A percentile compares a stretch with the other conserved stretches of the same genome.
phyloP scores from a whole-genome alignment of 495 filamentous ascomycete species.

The Aspergillus taichungensis region DNA sequence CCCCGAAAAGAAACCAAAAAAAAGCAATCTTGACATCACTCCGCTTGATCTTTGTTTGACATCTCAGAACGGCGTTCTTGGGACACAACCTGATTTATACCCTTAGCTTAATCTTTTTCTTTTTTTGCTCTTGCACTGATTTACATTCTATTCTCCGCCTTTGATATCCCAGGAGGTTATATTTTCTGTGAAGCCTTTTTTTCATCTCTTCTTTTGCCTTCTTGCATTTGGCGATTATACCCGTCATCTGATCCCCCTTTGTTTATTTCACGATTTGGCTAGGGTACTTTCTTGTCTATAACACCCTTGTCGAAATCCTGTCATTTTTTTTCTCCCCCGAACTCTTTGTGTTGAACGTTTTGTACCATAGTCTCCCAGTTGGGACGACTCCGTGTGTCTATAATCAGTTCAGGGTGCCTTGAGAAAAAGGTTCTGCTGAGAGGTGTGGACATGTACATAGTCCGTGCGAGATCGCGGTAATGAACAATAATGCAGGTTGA shows the following conservation, averaged over 20 bases:
- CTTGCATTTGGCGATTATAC: too few species aligned
- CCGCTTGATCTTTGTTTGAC: conserved; percentile 5
- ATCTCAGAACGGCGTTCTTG: conserved; percentile 26
- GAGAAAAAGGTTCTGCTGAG: conserved; percentile 8
- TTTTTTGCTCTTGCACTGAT: conserved; percentile 5
- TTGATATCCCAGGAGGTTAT: conserved; percentile 6
- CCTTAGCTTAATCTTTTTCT: conserved; percentile 26
- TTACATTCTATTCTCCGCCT: conserved; percentile 3
- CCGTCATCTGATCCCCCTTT: too few species aligned
- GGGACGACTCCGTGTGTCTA: conserved; percentile 2
- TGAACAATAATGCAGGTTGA: conserved; percentile 13
- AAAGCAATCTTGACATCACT: background rate
- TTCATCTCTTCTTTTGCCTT: background rate
- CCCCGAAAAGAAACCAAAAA: conserved; percentile 1
- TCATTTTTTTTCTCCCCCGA: background rate
- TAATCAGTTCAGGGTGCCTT: background rate
- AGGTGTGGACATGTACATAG: conserved; percentile 24
- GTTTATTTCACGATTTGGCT: too few species aligned
- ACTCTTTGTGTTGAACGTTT: conserved; percentile 6
- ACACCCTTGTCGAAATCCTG: background rate
- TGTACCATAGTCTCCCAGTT: conserved; percentile 17
- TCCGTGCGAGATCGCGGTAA: conserved; percentile 20
- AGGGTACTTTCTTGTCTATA: background rate
- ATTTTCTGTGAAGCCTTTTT: background rate
- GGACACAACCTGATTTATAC: conserved; percentile 25